Conservation (phyloP, 768 basidiomycete species). For the Porphyrellus cyaneotinctus region DNA sequence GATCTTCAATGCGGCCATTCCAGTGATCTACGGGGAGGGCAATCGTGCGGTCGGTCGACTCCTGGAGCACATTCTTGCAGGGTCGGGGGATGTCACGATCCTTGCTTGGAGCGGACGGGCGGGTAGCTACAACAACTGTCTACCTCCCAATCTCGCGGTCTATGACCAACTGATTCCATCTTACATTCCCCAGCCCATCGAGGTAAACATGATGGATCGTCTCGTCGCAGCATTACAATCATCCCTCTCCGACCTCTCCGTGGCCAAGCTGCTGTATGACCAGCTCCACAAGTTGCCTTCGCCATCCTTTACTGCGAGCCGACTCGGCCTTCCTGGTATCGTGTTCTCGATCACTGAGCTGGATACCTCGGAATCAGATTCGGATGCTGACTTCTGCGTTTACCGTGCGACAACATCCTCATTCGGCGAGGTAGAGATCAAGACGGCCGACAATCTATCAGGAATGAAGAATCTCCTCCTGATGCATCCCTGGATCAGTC, state of each 20-base stretch:
- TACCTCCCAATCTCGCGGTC: not conserved
- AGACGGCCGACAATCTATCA: not conserved
- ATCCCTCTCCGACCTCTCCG: not conserved
- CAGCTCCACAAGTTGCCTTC: not conserved
- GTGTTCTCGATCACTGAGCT: not conserved
- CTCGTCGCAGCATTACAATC: not conserved
- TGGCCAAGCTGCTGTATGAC: not conserved
- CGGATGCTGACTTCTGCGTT: not conserved
- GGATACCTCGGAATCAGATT: too few relatives aligned
- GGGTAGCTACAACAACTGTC: not conserved
- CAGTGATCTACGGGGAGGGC: not conserved
- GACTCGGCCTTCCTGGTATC: not conserved
- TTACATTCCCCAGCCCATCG: not conserved
- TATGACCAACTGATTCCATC: not conserved
- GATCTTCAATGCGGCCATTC: not conserved
- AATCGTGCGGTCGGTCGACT: not conserved
- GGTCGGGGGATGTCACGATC: not conserved
- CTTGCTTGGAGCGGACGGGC: not conserved
- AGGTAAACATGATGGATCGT: not conserved
- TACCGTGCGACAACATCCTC: not conserved
- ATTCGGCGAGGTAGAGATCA: not conserved
- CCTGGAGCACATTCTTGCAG: not conserved
- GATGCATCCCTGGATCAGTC: not conserved
- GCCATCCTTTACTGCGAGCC: not conserved
- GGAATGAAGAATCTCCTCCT: not conserved